phyloP scores from a whole-genome alignment of 495 filamentous ascomycete genomes.

The Tetracladium setigerum region DNA sequence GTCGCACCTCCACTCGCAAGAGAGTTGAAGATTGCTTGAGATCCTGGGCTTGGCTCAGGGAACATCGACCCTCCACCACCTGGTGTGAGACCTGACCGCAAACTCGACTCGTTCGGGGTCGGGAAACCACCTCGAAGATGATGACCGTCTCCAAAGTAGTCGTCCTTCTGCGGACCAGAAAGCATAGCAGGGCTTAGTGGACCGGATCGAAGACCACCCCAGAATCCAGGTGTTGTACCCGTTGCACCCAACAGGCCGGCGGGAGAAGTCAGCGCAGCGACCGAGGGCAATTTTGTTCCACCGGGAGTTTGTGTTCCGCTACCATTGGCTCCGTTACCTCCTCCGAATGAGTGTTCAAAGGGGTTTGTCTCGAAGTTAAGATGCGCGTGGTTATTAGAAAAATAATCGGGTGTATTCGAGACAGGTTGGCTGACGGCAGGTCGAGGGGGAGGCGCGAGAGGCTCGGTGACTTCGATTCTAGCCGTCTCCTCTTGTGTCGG shows the following conservation, averaged over 20 bases:
- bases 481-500: not conserved
- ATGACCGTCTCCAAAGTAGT: constrained; percentile 69
- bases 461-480: constrained; percentile 32
- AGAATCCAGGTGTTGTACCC: constrained; percentile 62
- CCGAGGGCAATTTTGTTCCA: constrained; percentile 82
- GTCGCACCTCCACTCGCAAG: constrained; percentile 78
- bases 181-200: constrained; percentile 98
- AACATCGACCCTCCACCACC: constrained; percentile 98
- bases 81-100: constrained; percentile 87
- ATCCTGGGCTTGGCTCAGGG: constrained; percentile 81
- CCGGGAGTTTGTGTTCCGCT: constrained; percentile 72
- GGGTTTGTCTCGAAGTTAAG: constrained; percentile 87
- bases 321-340: constrained; percentile 4
- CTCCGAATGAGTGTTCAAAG: constrained; percentile 87
- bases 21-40: constrained; percentile 69
- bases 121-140: constrained; percentile 72
- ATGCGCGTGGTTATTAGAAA: constrained; percentile 52
- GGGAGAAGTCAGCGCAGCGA: constrained; percentile 87
- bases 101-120: constrained; percentile 93
- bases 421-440: constrained; percentile 47
- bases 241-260: constrained; percentile 68
- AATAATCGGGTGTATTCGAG: constrained; percentile 68
- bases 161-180: constrained; percentile 62
- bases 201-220: constrained; percentile 82
- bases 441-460: constrained; percentile 74